Evolutionary conservation across 2,329 filamentous ascomycete genomes (phyloP).

Genomic region (Beauveria sp.): DNA sequence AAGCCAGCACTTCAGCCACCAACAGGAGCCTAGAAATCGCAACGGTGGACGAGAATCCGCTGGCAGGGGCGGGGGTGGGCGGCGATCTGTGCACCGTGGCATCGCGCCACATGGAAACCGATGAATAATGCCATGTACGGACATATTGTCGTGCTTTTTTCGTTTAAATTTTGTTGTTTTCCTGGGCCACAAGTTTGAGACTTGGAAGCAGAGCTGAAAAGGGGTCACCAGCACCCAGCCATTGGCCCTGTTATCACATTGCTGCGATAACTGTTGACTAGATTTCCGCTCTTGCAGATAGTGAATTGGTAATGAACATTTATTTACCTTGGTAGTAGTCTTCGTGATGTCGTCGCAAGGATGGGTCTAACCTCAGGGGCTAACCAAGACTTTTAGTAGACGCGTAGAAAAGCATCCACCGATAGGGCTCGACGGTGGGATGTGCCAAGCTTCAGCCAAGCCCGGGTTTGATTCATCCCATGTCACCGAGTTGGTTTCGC

Average conservation of each 20-base stretch:
- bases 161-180: not conserved
- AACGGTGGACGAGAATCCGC: not conserved
- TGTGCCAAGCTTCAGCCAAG: slow-evolving; percentile 1
- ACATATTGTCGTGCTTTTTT: not conserved
- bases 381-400: too few species aligned
- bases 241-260: too few species aligned
- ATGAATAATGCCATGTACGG: not conserved
- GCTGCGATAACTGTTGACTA: too few species aligned
- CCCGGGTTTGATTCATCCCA: not conserved
- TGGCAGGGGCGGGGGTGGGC: not conserved
- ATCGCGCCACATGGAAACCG: too few species aligned
- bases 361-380: too few species aligned
- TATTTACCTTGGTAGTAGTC: too few species aligned
- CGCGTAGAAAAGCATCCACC: not conserved
- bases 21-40: not conserved
- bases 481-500: not conserved
- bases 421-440: not conserved
- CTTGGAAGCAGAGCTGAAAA: too few species aligned
- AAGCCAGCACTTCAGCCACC: too few species aligned
- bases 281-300: too few species aligned
- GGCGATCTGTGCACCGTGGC: not conserved
- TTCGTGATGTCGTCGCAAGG: too few species aligned
- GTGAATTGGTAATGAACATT: too few species aligned
- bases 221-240: too few species aligned
- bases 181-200: not conserved